Base-by-base conservation (phyloP, 805 yeast genomes). In the Teunomyces pallodes region DNA sequence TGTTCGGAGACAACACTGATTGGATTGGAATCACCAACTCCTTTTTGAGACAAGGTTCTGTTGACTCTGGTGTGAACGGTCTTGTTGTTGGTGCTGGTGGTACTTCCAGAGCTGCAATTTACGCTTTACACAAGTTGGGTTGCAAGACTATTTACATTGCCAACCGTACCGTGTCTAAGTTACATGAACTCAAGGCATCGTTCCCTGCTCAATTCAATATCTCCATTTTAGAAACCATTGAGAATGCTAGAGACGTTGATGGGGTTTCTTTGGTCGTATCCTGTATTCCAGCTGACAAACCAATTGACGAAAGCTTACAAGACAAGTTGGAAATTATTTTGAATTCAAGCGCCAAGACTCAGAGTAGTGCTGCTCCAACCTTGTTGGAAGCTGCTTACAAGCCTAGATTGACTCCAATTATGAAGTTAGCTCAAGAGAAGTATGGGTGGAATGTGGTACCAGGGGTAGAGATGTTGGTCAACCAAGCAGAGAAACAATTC, bases 1-100 rank as follows among this genome's bases (percentile, higher is more conserved):
- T 84, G 48, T 66, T 66, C 44, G 99, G 97, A 54, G 92, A 88
- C 58, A 94, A 94, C 71, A 94, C 99, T 38, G 99, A 94, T 65
- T 94, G 96, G 96, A 70, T 82, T 42, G 99, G 99, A 9, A 87
- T 94, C 55, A 74, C 73, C 41, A 79, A 84, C 51, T 80, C 96
- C 2, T 82, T 90, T 56, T 62, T 70, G 14, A 67, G 77, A 51
- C 75, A 76, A 49, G 96, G 96, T 35, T 83, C 82, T 48, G 64
- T 62, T 17, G 60, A 57, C 49, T 58, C 60, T 28, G 56, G 53
- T 3, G 71, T 76, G 9, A 70, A 77, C 48, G 97, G 97, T 29
- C 70, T 91, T 50, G 86, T 94, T 40, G 75, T 94, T 54, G 99
- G 99, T 45, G 97, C 96, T 16, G 99, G 99, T 36, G 99, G 99